Evolutionary conservation across 495 filamentous ascomycete species (phyloP).

Genomic region (Antarctomyces pellizariae): DNA sequence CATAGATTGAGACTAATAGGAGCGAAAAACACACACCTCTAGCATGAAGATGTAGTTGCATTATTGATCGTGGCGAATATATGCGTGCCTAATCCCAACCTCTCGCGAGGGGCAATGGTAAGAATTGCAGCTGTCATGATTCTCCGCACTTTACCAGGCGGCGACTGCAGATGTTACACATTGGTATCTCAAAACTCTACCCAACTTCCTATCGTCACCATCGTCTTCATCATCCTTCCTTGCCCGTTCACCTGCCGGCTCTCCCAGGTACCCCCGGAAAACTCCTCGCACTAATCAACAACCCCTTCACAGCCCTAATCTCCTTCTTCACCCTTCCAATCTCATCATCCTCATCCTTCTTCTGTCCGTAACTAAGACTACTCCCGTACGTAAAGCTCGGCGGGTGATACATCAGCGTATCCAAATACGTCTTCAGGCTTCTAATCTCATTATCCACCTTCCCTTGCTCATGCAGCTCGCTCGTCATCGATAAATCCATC

Average conservation of each 20-base stretch:
- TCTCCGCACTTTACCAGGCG: too few species aligned
- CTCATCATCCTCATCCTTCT: slow-evolving; percentile 44
- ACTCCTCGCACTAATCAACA: slow-evolving; percentile 55
- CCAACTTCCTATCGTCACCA: slow-evolving; percentile 2
- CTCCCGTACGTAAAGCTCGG: slow-evolving; percentile 11
- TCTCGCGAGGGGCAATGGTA: too few species aligned
- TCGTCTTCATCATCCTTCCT: slow-evolving; percentile 8
- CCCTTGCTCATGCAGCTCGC: slow-evolving; percentile 15
- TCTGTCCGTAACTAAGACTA: slow-evolving; percentile 17
- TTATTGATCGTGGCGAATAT: too few species aligned
- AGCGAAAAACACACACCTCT: too few species aligned
- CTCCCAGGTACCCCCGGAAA: slow-evolving; percentile 21
- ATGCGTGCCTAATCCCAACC: too few species aligned
- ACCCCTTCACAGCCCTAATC: slow-evolving; percentile 82
- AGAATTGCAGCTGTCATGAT: too few species aligned
- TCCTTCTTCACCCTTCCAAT: slow-evolving; percentile 57
- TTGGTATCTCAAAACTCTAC: too few species aligned
- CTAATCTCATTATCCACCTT: slow-evolving; percentile 12
- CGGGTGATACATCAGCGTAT: slow-evolving; percentile 18
- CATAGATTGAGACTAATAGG: too few species aligned
- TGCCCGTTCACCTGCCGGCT: slow-evolving; percentile 13
- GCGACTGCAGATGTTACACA: too few species aligned
- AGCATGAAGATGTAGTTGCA: too few species aligned
- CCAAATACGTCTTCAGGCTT: slow-evolving; percentile 17
- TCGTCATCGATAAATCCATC: slow-evolving; percentile 23